phyloP scores from a whole-genome alignment of 2,329 filamentous ascomycete species.

The Neonectria neomacrospora region DNA sequence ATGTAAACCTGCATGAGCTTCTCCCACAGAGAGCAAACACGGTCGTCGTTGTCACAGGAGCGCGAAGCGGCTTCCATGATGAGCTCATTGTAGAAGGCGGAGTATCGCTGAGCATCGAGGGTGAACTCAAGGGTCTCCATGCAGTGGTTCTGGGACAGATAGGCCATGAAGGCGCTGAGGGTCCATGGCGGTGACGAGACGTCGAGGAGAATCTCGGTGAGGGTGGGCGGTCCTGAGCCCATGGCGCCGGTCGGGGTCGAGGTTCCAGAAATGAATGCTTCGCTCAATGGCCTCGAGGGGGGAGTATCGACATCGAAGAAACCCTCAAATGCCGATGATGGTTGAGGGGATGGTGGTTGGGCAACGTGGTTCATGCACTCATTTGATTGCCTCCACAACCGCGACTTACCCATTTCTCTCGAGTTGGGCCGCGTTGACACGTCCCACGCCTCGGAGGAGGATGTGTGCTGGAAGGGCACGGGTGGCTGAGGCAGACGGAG shows the following conservation, averaged over 20 bases:
- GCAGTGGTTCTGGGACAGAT: conserved; percentile 96
- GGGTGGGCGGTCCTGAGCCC: conserved; percentile 66
- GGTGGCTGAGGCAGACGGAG: conserved; percentile 14
- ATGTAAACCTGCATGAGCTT: conserved; percentile 93
- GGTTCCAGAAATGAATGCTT: conserved; percentile 57
- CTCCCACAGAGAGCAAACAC: conserved; percentile 85
- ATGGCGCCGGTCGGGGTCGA: conserved; percentile 49
- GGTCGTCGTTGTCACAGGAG: conserved; percentile 63
- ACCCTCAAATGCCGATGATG: conserved; percentile 58
- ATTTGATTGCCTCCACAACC: conserved; percentile 58
- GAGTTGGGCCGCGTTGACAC: conserved; percentile 32
- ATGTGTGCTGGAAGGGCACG: conserved; percentile 26
- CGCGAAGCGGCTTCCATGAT: conserved; percentile 50
- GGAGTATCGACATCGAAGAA: conserved; percentile 56
- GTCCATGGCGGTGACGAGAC: conserved; percentile 89
- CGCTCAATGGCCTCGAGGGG: conserved; percentile 61
- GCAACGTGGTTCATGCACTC: conserved; percentile 56
- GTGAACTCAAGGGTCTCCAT: conserved; percentile 97
- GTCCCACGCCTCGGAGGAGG: conserved; percentile 35
- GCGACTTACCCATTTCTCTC: conserved; percentile 58
- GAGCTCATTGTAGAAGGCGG: conserved; percentile 64
- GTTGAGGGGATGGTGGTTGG: conserved; percentile 56
- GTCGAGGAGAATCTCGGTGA: conserved; percentile 90
- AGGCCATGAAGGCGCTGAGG: conserved; percentile 92
- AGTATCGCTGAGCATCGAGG: conserved; percentile 90